Percentiles rank a stretch among this genome's conserved stretches.
Conservation (phyloP, 2,329 filamentous ascomycete genomes). For the Exophiala alcalophila region DNA sequence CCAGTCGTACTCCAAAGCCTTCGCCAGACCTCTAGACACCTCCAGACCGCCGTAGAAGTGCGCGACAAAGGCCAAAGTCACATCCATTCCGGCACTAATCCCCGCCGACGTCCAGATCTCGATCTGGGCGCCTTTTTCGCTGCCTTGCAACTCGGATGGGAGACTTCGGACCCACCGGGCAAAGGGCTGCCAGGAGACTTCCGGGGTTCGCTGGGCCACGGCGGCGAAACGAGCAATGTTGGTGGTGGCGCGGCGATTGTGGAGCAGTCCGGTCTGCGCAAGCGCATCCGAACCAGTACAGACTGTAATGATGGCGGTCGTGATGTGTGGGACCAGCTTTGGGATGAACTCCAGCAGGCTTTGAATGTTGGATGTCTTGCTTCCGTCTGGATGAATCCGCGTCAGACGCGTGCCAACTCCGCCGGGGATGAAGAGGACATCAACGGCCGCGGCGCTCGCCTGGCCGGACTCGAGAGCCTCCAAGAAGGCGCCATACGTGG, state of each 20-base stretch:
- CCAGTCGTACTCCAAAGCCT: slow-evolving; percentile 58
- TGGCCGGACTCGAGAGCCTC: slow-evolving; percentile 5
- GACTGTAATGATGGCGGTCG: slow-evolving; percentile 52
- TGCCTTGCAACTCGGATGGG: slow-evolving; percentile 17
- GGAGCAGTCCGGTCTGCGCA: slow-evolving; percentile 58
- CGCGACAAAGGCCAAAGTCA: slow-evolving; percentile 56
- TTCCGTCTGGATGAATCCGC: slow-evolving; percentile 21
- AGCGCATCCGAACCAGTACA: slow-evolving; percentile 63
- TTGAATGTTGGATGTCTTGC: slow-evolving; percentile 19
- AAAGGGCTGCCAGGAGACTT: slow-evolving; percentile 58
- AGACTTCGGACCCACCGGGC: slow-evolving; percentile 57
- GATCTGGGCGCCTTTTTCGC: slow-evolving; percentile 5
- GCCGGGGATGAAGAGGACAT: slow-evolving; percentile 66
- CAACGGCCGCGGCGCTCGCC: slow-evolving; percentile 32
- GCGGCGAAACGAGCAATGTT: slow-evolving; percentile 60
- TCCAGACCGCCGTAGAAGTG: slow-evolving; percentile 53
- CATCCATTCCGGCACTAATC: slow-evolving; percentile 62
- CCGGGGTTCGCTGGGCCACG: slow-evolving; percentile 48
- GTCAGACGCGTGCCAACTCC: slow-evolving; percentile 49
- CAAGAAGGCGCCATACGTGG: slow-evolving; percentile 41
- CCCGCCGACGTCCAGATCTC: slow-evolving; percentile 63
- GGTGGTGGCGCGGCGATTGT: slow-evolving; percentile 61
- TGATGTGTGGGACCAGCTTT: slow-evolving; percentile 16
- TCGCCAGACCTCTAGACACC: slow-evolving; percentile 47
- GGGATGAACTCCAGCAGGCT: slow-evolving; percentile 21